Percentiles rank a stretch among this genome's conserved stretches.
Conservation (phyloP, 73 alveolate species). For the Paraurostyla sp. region DNA sequence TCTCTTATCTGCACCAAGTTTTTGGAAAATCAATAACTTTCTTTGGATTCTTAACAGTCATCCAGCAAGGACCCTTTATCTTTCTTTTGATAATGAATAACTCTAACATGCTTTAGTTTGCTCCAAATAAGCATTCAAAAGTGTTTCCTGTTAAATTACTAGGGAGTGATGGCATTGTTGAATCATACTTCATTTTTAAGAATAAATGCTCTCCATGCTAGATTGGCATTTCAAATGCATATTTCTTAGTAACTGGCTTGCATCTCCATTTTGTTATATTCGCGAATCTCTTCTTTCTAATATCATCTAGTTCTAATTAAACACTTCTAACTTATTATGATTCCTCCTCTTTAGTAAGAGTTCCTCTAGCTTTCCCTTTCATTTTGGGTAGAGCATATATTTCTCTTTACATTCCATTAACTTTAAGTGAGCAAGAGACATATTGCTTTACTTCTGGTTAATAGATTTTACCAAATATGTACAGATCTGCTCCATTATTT, state of each 20-base stretch:
- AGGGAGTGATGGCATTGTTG: constrained; percentile 83
- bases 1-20: constrained; percentile 89
- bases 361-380: constrained; percentile 72
- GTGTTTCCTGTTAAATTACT: constrained; percentile 81
- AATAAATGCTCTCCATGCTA: constrained; percentile 76
- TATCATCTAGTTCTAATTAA: constrained; percentile 79
- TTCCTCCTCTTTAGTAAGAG: constrained; percentile 69
- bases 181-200: constrained; percentile 85
- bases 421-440: constrained; percentile 80
- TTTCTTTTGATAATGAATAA: constrained; percentile 87
- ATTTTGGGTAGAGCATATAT: constrained; percentile 85
- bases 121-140: constrained; percentile 86
- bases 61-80: constrained; percentile 98
- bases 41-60: constrained; percentile 83
- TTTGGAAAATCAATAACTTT: constrained; percentile 73
- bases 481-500: constrained; percentile 79
- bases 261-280: constrained; percentile 83
- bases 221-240: constrained; percentile 96
- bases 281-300: constrained; percentile 77
- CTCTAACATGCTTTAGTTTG: constrained; percentile 90
- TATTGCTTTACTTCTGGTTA: constrained; percentile 75
- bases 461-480: constrained; percentile 88
- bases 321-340: constrained; percentile 31
- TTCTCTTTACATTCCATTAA: constrained; percentile 83
- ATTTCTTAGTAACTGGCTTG: constrained; percentile 82